Evolutionary conservation across 148 eudicot genomes (phyloP).

Genomic region (Silene uniflora): DNA sequence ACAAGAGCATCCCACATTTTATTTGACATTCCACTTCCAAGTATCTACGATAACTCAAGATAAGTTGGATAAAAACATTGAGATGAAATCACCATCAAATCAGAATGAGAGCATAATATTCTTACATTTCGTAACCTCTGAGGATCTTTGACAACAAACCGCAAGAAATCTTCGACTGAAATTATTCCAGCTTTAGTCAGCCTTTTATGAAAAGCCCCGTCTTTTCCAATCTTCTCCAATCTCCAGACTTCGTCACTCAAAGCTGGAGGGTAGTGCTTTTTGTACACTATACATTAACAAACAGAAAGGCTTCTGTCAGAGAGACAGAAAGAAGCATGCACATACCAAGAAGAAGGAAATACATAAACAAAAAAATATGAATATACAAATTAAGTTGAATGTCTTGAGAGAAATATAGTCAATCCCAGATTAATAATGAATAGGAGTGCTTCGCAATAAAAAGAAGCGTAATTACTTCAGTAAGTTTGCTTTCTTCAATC

Average conservation of each 20-base stretch:
- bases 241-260: constrained; percentile 87
- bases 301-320: neutral
- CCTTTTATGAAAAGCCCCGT: constrained; percentile 88
- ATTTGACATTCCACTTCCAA: constrained; percentile 98
- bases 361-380: too few relatives aligned
- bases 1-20: constrained; percentile 93
- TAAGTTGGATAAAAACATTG: neutral
- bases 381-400: too few relatives aligned
- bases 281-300: constrained; percentile 53
- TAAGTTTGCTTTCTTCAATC: too few relatives aligned
- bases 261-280: constrained; percentile 96
- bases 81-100: neutral
- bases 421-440: too few relatives aligned
- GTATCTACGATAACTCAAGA: constrained; percentile 42
- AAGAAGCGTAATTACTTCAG: too few relatives aligned
- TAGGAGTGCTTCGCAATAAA: too few relatives aligned
- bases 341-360: neutral
- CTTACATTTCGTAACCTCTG: constrained; percentile 76
- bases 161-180: constrained; percentile 80
- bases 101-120: neutral
- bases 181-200: constrained; percentile 65
- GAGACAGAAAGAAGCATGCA: neutral
- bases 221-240: constrained; percentile 94
- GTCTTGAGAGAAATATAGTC: too few relatives aligned
- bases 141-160: constrained; percentile 67